phyloP scores from a whole-genome alignment of 2,329 filamentous ascomycete genomes.

The Amauroascus niger region DNA sequence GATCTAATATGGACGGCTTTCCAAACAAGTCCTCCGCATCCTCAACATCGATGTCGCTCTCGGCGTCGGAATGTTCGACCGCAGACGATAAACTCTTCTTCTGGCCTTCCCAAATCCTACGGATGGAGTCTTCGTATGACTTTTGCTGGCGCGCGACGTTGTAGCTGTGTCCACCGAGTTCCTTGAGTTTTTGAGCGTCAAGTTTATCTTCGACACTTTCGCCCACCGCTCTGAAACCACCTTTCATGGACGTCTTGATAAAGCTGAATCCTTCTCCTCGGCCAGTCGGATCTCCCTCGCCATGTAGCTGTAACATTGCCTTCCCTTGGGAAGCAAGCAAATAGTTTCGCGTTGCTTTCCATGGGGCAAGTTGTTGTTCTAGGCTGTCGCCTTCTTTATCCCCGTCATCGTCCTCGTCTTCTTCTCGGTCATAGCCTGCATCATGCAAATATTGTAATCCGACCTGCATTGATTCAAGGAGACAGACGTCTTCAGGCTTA shows the following conservation, averaged over 20 bases:
- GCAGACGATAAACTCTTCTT: constrained; percentile 64
- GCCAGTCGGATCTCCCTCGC: constrained; percentile 87
- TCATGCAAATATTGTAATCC: constrained; percentile 84
- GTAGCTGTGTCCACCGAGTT: constrained; percentile 81
- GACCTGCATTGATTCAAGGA: constrained; percentile 94
- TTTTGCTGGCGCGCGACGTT: constrained; percentile 92
- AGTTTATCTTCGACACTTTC: constrained; percentile 82
- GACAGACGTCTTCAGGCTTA: constrained; percentile 86
- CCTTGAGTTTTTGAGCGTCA: constrained; percentile 61
- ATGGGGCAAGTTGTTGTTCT: constrained; percentile 83
- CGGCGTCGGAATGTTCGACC: constrained; percentile 64
- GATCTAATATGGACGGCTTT: constrained; percentile 55
- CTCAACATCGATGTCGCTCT: constrained; percentile 51
- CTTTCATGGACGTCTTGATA: constrained; percentile 97
- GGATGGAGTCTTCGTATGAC: constrained; percentile 84
- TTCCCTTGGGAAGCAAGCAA: constrained; percentile 87
- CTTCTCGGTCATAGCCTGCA: constrained; percentile 66
- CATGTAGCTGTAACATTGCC: constrained; percentile 91
- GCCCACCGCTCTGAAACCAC: constrained; percentile 82
- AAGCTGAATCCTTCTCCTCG: constrained; percentile 93
- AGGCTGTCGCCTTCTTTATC: constrained; percentile 64
- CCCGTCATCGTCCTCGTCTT: constrained; percentile 56
- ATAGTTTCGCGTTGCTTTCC: constrained; percentile 95
- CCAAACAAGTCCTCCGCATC: constrained; percentile 41
- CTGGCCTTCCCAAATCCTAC: constrained; percentile 85